These are phyloP conservation scores for Luffa aegyptiaca DNA, from an alignment of 306 rosid species.

Conservation along the genomic window DNA sequence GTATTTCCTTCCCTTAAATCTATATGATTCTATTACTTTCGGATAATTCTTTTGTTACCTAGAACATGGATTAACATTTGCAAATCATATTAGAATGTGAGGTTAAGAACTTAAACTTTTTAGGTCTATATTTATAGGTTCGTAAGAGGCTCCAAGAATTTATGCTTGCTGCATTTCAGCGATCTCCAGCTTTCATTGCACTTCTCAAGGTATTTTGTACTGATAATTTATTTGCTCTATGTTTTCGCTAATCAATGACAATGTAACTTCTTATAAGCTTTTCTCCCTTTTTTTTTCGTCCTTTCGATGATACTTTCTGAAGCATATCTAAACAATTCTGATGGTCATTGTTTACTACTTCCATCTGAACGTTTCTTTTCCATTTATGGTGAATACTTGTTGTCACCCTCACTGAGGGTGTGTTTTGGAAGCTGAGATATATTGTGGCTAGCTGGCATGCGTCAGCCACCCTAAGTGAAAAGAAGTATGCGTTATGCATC, in stretches of 20 bases:
- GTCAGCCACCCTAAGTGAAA: neutral
- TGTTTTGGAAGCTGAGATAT: neutral
- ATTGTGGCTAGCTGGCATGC: neutral
- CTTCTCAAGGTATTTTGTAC: conserved; percentile 61
- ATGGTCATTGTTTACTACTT: neutral
- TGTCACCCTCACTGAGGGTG: neutral
- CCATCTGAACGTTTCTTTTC: neutral
- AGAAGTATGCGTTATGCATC: neutral
- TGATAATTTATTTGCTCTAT: neutral
- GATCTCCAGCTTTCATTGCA: conserved; percentile 68
- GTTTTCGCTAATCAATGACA: neutral
- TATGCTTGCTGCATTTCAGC: conserved; percentile 83
- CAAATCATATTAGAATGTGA: neutral
- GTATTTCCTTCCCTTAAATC: neutral
- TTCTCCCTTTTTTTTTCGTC: neutral
- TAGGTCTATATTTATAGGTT: conserved; percentile 38
- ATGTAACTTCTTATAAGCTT: neutral
- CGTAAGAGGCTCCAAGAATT: conserved; percentile 79
- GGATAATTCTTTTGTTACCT: neutral
- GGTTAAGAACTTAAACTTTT: neutral
- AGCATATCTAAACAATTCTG: neutral
- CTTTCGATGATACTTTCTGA: neutral
- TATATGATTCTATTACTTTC: neutral
- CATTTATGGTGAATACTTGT: neutral
- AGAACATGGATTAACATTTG: neutral